These are phyloP conservation scores for Annulohypoxylon moriforme DNA, from an alignment of 495 filamentous ascomycete genomes.

Conservation along the genomic window DNA sequence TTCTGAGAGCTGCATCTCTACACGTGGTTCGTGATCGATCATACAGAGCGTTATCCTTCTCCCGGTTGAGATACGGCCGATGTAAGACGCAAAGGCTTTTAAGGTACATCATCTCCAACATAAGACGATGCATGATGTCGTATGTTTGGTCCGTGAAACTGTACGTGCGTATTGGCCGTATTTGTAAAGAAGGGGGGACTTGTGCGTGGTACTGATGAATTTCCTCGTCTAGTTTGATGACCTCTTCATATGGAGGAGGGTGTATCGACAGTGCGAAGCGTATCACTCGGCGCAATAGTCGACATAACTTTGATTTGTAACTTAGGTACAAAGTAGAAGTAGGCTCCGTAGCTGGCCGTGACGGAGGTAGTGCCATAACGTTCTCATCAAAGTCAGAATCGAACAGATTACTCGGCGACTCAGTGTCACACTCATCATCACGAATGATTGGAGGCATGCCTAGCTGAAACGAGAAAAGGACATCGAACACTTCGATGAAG, in stretches of 20 bases:
- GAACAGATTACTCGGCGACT: slow-evolving; percentile 55
- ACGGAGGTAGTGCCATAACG: slow-evolving; percentile 50
- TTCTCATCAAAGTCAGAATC: slow-evolving; percentile 62
- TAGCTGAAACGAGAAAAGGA: slow-evolving; percentile 61
- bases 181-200: slow-evolving; percentile 47
- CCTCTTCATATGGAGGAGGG: slow-evolving; percentile 50
- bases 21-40: slow-evolving; percentile 52
- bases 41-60: slow-evolving; percentile 46
- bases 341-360: slow-evolving; percentile 56
- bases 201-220: slow-evolving; percentile 48
- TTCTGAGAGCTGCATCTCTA: slow-evolving; percentile 54
- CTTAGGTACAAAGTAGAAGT: slow-evolving; percentile 58
- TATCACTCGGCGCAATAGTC: slow-evolving; percentile 53
- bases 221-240: slow-evolving; percentile 50
- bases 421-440: slow-evolving; percentile 58
- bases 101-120: slow-evolving; percentile 53
- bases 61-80: slow-evolving; percentile 51
- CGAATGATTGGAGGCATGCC: slow-evolving; percentile 61
- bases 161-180: slow-evolving; percentile 48
- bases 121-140: slow-evolving; percentile 52
- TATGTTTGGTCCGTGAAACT: slow-evolving; percentile 50
- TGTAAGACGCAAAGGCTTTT: slow-evolving; percentile 59
- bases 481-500: slow-evolving; percentile 60
- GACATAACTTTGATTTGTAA: slow-evolving; percentile 55
- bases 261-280: slow-evolving; percentile 47